Evolutionary conservation across 306 rosid genomes (phyloP), one percentile per base, ranked within the genome.

Genomic region (Glycyrrhiza uralensis): DNA sequence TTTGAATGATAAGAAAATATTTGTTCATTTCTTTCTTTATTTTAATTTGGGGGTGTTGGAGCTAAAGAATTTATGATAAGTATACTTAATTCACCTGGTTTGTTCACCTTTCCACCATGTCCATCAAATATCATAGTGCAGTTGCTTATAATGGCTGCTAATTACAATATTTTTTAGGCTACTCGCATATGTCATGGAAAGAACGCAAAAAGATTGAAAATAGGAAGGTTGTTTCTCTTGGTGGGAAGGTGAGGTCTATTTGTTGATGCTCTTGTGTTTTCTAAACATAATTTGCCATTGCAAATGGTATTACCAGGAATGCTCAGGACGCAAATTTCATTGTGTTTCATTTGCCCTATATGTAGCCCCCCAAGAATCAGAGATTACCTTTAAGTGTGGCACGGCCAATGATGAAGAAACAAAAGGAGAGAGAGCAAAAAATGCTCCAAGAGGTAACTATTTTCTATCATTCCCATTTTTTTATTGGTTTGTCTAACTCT

Each of bases 171-270:
- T 65, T 77, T 46, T 20, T 76, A 90, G 97, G 93, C 41, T 59
- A 84, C 72, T 82, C 85, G 0, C 89, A 88, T 80, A 88, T 90
- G 96, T 28, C 94, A 58, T 93, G 98, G 97, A 93, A 85, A 72
- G 93, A 90, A 67, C 85, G 84, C 61, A 93, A 93, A 74, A 87
- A 82, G 72, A 66, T 81, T 42, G 97, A 93, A 82, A 77, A 87
- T 74, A 80, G 18, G 64, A 93, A 83, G 72, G 76, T 88, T n/a
- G 81, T 89, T 70, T 82, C 93, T 60, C 88, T 90, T 32, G 97
- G 98, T 45, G 96, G 97, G 57, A 93, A 93, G 93, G 97, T 90
- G 79, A 59, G 81, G 26, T 45, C 23, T 38, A 22, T 75, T 20
- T 51, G 57, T 29, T 77, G 33, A 65, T 83, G 38, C 32, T 57